These are phyloP conservation scores for Isabelozyma pseudorhagii DNA, from an alignment of 805 yeast species.

Conservation along the genomic window DNA sequence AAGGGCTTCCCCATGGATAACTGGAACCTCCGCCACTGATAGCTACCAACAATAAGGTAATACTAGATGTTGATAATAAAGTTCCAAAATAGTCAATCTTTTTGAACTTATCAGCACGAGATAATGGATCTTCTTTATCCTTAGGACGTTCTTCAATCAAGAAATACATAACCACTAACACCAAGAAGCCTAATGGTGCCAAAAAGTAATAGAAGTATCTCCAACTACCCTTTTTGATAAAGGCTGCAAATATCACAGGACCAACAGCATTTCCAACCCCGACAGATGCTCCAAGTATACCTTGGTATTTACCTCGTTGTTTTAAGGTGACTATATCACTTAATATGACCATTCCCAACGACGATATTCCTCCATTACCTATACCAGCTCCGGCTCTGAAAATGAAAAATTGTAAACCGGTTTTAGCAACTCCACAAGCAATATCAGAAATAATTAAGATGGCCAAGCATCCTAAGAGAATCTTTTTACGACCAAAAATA, in stretches of 20 bases:
- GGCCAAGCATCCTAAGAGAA: constrained; percentile 36
- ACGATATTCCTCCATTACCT: constrained; percentile 52
- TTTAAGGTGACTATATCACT: constrained; percentile 53
- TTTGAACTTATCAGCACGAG: constrained; percentile 32
- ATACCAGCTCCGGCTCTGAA: constrained; percentile 56
- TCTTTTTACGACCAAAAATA: constrained; percentile 49
- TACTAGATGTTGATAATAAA: constrained; percentile 43
- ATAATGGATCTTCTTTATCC: constrained; percentile 22
- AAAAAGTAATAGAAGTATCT: constrained; percentile 50
- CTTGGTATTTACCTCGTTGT: constrained; percentile 57
- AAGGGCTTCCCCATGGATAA: constrained; percentile 50
- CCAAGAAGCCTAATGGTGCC: constrained; percentile 39
- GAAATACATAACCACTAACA: constrained; percentile 24
- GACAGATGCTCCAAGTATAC: constrained; percentile 48
- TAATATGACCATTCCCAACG: constrained; percentile 49
- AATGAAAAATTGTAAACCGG: constrained; percentile 46
- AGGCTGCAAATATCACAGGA: constrained; percentile 54
- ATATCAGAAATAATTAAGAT: constrained; percentile 44
- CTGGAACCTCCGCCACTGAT: constrained; percentile 60
- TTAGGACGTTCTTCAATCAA: constrained; percentile 32
- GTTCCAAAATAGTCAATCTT: constrained; percentile 56
- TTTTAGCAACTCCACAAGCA: constrained; percentile 50
- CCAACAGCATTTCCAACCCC: constrained; percentile 55
- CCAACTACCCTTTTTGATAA: constrained; percentile 47
- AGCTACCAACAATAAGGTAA: constrained; percentile 52